These are phyloP conservation scores for Candida koratica DNA, from an alignment of 805 yeast genomes.

Conservation along the genomic window DNA sequence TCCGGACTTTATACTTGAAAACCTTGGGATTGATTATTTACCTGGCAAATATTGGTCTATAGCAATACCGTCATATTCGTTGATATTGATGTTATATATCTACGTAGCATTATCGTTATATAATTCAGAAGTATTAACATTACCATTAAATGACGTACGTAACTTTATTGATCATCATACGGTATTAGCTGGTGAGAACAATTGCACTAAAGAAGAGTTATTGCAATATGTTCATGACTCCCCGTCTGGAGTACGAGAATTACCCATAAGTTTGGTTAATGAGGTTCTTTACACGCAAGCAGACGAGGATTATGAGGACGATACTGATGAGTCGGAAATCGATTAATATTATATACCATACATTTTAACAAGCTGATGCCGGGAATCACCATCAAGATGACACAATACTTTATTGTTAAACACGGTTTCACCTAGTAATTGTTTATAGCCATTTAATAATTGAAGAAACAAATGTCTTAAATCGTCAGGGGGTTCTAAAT, in stretches of 20 bases:
- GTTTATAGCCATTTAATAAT: slow-evolving; percentile 43
- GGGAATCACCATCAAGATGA: slow-evolving; percentile 30
- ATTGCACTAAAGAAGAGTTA: slow-evolving; percentile 8
- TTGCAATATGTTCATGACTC: slow-evolving; percentile 47
- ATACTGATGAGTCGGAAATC: slow-evolving; percentile 3
- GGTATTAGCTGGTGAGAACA: slow-evolving; percentile 24
- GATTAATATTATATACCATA: slow-evolving; percentile 19
- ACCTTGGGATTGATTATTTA: slow-evolving; percentile 61
- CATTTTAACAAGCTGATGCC: slow-evolving; percentile 17
- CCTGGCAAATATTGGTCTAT: slow-evolving; percentile 94
- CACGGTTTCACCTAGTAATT: slow-evolving; percentile 40
- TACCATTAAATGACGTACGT: slow-evolving; percentile 52
- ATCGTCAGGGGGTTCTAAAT: slow-evolving; percentile 46
- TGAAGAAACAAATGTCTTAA: slow-evolving; percentile 44
- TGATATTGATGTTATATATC: slow-evolving; percentile 67
- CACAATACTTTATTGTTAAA: slow-evolving; percentile 31
- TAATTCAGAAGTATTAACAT: slow-evolving; percentile 72
- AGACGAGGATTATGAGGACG: slow-evolving; percentile 10
- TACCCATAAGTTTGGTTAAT: slow-evolving; percentile 70
- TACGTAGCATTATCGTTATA: slow-evolving; percentile 69
- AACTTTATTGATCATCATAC: slow-evolving; percentile 69
- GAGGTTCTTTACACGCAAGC: slow-evolving; percentile 48
- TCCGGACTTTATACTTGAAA: slow-evolving; percentile 54
- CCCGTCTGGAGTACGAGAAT: slow-evolving; percentile 83
- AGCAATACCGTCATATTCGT: slow-evolving; percentile 65